Conservation (phyloP, 441 rosid genomes). For the Lepidium campestre region DNA sequence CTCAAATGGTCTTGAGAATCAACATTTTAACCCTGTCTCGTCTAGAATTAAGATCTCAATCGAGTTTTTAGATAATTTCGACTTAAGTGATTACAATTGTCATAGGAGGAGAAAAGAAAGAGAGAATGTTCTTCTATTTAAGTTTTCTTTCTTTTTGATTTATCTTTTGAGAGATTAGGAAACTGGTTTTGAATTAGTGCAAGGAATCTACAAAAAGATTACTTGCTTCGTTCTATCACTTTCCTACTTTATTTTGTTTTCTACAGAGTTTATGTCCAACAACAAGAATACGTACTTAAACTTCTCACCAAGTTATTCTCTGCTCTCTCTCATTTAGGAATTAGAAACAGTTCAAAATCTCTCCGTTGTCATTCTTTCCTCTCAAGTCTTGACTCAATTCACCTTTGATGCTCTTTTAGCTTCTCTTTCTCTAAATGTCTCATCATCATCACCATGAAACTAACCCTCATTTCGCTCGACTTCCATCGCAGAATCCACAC, state of each 20-base stretch:
- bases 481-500: slow-evolving; percentile 16
- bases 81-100: background rate
- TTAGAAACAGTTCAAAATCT: slow-evolving; percentile 13
- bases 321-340: slow-evolving; percentile 3
- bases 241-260: slow-evolving; percentile 25
- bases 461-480: slow-evolving; percentile 49
- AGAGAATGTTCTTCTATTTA: background rate
- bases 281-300: slow-evolving; percentile 53
- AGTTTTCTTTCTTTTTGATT: background rate
- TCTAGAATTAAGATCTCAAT: background rate
- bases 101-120: background rate
- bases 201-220: slow-evolving; percentile 37
- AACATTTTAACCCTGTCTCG: background rate
- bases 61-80: background rate
- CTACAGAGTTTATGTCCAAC: background rate
- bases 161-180: background rate
- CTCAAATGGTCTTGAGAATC: background rate
- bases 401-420: slow-evolving; percentile 3
- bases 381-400: slow-evolving; percentile 3
- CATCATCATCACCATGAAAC: slow-evolving; percentile 40
- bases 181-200: background rate
- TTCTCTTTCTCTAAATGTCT: slow-evolving; percentile 31
- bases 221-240: slow-evolving; percentile 52
- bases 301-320: slow-evolving; percentile 50
- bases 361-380: slow-evolving; percentile 13